phyloP scores from a whole-genome alignment of 2,329 filamentous ascomycete genomes.

The Fusarium nodosum region DNA sequence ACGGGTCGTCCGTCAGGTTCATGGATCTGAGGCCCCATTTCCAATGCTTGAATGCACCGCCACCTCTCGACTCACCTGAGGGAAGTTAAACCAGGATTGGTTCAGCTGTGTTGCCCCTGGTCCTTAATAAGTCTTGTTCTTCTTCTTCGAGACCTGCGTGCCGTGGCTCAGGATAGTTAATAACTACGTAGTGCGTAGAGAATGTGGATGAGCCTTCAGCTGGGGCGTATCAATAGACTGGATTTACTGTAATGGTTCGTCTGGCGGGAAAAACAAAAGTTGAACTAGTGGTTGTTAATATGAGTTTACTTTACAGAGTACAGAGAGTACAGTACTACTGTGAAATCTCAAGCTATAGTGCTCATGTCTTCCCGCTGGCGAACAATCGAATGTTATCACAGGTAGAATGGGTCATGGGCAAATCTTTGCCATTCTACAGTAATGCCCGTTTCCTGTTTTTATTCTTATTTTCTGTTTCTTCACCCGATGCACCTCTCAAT shows the following conservation, averaged over 20 bases:
- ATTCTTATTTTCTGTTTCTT: conserved; percentile 19
- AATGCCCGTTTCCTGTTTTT: conserved; percentile 1
- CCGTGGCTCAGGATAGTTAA: conserved; percentile 7
- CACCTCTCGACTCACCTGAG: conserved; percentile 45
- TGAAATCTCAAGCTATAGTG: background rate
- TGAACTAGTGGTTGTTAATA: background rate
- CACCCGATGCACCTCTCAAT: conserved; percentile 31
- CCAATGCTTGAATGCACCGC: conserved; percentile 35
- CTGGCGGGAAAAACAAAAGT: background rate
- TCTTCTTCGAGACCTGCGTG: background rate
- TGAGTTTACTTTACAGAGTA: background rate
- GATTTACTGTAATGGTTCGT: conserved; percentile 2
- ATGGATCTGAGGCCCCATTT: conserved; percentile 29
- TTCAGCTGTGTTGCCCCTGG: conserved; percentile 32
- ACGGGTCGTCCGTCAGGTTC: conserved; percentile 16
- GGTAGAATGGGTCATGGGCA: conserved; percentile 16
- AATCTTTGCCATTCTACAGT: conserved; percentile 8
- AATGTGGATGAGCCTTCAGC: conserved; percentile 33
- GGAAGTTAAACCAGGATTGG: conserved; percentile 41
- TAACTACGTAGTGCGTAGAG: background rate
- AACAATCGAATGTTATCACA: conserved; percentile 14
- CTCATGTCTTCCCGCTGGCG: background rate
- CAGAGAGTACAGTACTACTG: background rate
- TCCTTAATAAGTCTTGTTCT: conserved; percentile 1
- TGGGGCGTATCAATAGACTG: conserved; percentile 35